phyloP scores from a whole-genome alignment of 805 yeast species.

The Candida piceae region DNA sequence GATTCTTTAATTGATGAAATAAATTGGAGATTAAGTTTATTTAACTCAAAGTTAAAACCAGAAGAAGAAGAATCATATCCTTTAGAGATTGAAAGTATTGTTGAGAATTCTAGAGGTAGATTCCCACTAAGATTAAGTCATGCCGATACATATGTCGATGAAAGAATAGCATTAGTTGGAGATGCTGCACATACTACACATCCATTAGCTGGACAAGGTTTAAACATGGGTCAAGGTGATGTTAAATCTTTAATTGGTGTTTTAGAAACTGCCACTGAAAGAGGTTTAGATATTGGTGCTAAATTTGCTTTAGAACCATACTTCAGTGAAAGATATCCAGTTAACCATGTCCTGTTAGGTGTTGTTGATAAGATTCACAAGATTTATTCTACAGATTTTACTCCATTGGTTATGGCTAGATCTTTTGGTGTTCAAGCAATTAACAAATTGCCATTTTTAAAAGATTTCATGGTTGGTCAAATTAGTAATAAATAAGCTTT shows the following conservation, averaged over 20 bases:
- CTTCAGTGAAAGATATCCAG: constrained; percentile 76
- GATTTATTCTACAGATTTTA: constrained; percentile 66
- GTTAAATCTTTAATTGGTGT: constrained; percentile 67
- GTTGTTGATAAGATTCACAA: constrained; percentile 91
- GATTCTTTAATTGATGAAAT: constrained; percentile 60
- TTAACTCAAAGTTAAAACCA: constrained; percentile 27
- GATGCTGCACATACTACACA: constrained; percentile 98
- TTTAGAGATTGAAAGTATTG: constrained; percentile 53
- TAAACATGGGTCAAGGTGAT: constrained; percentile 96
- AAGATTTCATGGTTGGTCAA: constrained; percentile 61
- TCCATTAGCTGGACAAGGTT: constrained; percentile 96
- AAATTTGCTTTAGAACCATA: constrained; percentile 79
- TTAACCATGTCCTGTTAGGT: constrained; percentile 76
- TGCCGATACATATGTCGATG: constrained; percentile 82
- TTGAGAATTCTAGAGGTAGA: constrained; percentile 66
- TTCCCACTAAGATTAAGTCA: constrained; percentile 88
- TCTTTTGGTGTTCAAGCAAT: constrained; percentile 70
- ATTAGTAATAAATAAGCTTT: constrained; percentile 30
- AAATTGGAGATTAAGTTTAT: constrained; percentile 58
- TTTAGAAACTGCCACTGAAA: constrained; percentile 58
- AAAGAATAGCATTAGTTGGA: constrained; percentile 88
- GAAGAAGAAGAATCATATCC: constrained; percentile 62
- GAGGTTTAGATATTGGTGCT: constrained; percentile 89
- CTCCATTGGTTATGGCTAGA: constrained; percentile 71
- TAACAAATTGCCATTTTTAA: constrained; percentile 58